A percentile compares a stretch with the other conserved stretches of the same genome.
Evolutionary conservation across 139 green algal genomes (phyloP).

Genomic region (Micromonas commoda): DNA sequence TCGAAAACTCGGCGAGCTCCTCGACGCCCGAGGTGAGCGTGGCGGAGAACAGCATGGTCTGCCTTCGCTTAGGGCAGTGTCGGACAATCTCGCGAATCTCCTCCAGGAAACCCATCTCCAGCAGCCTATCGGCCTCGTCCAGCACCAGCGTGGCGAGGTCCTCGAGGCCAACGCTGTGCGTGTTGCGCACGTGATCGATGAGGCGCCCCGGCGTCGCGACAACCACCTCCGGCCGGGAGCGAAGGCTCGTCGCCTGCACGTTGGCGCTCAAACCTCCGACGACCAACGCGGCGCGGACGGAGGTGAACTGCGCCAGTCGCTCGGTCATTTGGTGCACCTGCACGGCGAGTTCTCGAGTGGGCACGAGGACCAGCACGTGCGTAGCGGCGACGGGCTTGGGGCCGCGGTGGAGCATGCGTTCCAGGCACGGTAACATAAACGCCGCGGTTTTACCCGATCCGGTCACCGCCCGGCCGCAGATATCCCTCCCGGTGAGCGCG

Average conservation of each 20-base stretch:
- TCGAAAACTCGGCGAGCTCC: constrained; percentile 63
- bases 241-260: constrained; percentile 72
- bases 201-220: constrained; percentile 84
- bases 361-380: constrained; percentile 75
- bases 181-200: constrained; percentile 95
- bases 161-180: constrained; percentile 73
- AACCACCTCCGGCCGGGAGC: constrained; percentile 73
- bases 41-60: constrained; percentile 92
- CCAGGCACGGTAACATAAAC: constrained; percentile 85
- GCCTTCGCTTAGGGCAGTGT: constrained; percentile 69
- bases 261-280: constrained; percentile 81
- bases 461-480: constrained; percentile 91
- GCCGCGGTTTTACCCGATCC: constrained; percentile 95
- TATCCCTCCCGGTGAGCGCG: constrained; percentile 83
- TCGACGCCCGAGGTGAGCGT: constrained; percentile 53
- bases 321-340: constrained; percentile 91
- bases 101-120: constrained; percentile 78
- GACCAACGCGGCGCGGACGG: constrained; percentile 77
- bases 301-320: constrained; percentile 88
- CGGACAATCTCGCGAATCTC: constrained; percentile 79
- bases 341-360: constrained; percentile 87
- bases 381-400: constrained; percentile 59
- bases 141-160: constrained; percentile 84
- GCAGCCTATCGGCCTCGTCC: constrained; percentile 86
- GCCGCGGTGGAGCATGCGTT: constrained; percentile 80